A percentile compares a stretch with the other conserved stretches of the same genome.
Conservation (phyloP, 306 rosid species). For the Psophocarpus tetragonolobus region DNA sequence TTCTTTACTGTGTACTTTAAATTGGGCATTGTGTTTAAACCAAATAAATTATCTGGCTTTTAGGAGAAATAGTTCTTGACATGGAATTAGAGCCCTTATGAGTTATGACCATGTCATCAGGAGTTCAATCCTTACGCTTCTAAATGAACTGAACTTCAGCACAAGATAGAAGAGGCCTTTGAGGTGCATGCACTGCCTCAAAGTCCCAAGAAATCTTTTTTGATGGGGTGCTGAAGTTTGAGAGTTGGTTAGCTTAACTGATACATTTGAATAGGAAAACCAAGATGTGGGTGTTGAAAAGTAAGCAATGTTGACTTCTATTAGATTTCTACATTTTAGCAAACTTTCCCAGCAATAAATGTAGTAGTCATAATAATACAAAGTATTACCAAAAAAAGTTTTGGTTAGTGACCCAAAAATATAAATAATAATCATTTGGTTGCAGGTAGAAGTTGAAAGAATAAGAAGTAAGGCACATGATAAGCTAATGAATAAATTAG, state of each 20-base stretch:
- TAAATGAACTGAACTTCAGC: neutral
- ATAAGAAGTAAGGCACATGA: conserved; percentile 71
- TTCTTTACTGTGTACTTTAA: neutral
- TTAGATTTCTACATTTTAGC: neutral
- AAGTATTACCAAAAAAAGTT: neutral
- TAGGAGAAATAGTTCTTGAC: neutral
- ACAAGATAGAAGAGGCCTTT: neutral
- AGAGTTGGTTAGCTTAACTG: neutral
- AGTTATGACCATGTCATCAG: neutral
- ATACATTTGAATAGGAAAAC: neutral
- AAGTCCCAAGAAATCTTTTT: neutral
- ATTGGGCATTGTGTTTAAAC: neutral
- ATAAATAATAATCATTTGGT: neutral
- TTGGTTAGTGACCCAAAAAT: neutral
- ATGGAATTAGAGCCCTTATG: neutral
- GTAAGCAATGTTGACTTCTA: neutral
- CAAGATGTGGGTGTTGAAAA: neutral
- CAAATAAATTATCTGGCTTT: neutral
- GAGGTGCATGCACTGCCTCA: neutral
- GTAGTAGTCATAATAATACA: neutral
- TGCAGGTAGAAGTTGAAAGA: conserved; percentile 92
- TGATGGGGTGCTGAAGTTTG: neutral
- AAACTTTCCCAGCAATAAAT: neutral
- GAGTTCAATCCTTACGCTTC: neutral
- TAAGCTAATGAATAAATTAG: conserved; percentile 81